These are phyloP conservation scores for Podaxis rugospora DNA, from an alignment of 768 basidiomycete genomes.

Conservation along the genomic window DNA sequence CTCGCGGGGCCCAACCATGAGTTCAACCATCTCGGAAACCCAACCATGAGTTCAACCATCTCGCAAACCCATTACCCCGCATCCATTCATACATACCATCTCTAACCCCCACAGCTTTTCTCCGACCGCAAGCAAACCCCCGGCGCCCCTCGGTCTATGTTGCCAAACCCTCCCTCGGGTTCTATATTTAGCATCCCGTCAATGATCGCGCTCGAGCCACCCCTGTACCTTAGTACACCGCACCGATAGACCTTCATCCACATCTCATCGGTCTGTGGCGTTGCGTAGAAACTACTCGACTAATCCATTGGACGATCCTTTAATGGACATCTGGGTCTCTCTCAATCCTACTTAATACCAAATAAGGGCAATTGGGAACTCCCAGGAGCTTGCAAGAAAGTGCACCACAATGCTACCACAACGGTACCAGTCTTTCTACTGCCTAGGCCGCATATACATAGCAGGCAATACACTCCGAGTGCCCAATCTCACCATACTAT, in stretches of 20 bases:
- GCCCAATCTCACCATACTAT: neutral
- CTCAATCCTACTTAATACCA: no score
- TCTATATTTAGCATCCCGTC: neutral
- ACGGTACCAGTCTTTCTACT: neutral
- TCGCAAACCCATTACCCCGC: neutral
- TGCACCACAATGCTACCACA: neutral
- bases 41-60: neutral
- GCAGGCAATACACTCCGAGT: neutral
- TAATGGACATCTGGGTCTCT: neutral
- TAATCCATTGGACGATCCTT: neutral
- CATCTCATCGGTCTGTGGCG: neutral
- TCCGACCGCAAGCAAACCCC: neutral
- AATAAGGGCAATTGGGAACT: neutral
- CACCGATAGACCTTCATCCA: neutral
- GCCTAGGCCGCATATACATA: neutral
- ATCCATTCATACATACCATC: neutral
- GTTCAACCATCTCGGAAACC: neutral
- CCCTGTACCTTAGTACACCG: neutral
- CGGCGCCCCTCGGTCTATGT: neutral
- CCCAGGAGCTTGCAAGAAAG: neutral
- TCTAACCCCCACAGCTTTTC: neutral
- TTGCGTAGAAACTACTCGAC: neutral
- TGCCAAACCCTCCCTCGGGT: neutral
- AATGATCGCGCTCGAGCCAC: conserved; percentile 5
- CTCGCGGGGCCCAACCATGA: neutral